Base-by-base conservation (phyloP, 306 rosid species). In the Trifolium fragiferum region DNA sequence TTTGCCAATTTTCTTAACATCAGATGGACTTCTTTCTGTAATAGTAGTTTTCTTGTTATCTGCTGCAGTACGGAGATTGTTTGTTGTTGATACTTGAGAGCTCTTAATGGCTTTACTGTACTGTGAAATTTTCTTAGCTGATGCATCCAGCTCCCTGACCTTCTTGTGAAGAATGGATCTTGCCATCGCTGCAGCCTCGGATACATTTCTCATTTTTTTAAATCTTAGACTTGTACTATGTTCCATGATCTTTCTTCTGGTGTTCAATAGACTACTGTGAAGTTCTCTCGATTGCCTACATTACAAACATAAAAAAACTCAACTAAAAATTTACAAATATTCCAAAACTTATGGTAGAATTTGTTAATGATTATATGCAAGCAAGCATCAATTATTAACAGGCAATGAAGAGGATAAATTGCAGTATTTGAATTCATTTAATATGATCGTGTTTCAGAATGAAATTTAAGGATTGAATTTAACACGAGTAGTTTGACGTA, bases 111-210 rank as follows among this genome's bases (percentile, higher is more conserved):
- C 49, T 82, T 84, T 68, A n/a, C 46, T 68, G 81, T 76, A 76
- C 72, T 84, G 85, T 55, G 70, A 72, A 58, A 78, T 54, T 68
- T 78, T 86, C 61, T 77, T 80, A 55, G 86, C 50, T 53, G 91
- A 89, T 60, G 82, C 83, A 60, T 84, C 92, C 14, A 62, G 75
- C 75, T 84, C 80, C 84, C 91, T 79, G 32, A 77, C 90, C 72
- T 83, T 94, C 81, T 82, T 86, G 86, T 92, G 95, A 84, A 94
- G 66, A 66, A 69, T 70, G 74, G 97, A 94, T 51, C 96, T 91
- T 71, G 97, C 87, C 84, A 65, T 84, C 54, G 89, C 82, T 44
- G 95, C 97, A 80, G 87, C 89, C 75, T 86, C 88, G 3, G 93
- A 79, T 72, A 92, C 82, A 68, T 86, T 85, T 83, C 80, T 83